These are phyloP conservation scores for Cladosporium sp. DNA, from an alignment of 2,329 filamentous ascomycete genomes.

Conservation along the genomic window DNA sequence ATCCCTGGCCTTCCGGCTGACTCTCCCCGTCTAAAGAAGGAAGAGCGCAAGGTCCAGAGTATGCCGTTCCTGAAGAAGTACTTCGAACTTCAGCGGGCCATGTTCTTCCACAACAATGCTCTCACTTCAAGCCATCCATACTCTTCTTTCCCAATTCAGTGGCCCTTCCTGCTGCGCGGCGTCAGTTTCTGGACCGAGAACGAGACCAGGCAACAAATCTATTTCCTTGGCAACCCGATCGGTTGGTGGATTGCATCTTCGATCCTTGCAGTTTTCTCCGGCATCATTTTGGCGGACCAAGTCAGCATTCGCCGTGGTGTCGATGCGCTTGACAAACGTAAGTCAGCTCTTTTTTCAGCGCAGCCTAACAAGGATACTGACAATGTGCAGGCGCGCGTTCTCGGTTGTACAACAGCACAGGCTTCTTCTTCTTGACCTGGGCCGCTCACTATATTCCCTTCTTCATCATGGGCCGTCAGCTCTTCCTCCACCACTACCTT, in stretches of 20 bases:
- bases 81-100: constrained; percentile 90
- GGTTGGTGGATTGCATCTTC: constrained; percentile 97
- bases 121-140: constrained; percentile 96
- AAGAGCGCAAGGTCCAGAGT: constrained; percentile 70
- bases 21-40: constrained; percentile 66
- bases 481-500: constrained; percentile 96
- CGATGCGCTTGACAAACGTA: constrained; percentile 87
- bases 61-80: constrained; percentile 90
- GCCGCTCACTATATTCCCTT: constrained; percentile 96
- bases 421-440: constrained; percentile 98
- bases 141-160: constrained; percentile 88
- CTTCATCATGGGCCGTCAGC: constrained; percentile 94
- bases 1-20: constrained; percentile 72
- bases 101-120: constrained; percentile 99
- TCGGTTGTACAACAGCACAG: constrained; percentile 94
- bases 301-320: constrained; percentile 86
- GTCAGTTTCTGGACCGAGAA: constrained; percentile 99
- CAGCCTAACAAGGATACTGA: not conserved
- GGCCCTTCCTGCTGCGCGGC: constrained; percentile 94
- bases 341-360: constrained; percentile 40
- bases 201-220: constrained; percentile 92
- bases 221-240: constrained; percentile 93
- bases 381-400: constrained; percentile 66
- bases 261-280: constrained; percentile 85
- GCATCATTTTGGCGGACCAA: constrained; percentile 88